A percentile compares a stretch with the other conserved stretches of the same genome.
These are phyloP conservation scores for Wickerhamomyces kurtzmanii DNA, from an alignment of 805 yeast genomes.

Conservation along the genomic window DNA sequence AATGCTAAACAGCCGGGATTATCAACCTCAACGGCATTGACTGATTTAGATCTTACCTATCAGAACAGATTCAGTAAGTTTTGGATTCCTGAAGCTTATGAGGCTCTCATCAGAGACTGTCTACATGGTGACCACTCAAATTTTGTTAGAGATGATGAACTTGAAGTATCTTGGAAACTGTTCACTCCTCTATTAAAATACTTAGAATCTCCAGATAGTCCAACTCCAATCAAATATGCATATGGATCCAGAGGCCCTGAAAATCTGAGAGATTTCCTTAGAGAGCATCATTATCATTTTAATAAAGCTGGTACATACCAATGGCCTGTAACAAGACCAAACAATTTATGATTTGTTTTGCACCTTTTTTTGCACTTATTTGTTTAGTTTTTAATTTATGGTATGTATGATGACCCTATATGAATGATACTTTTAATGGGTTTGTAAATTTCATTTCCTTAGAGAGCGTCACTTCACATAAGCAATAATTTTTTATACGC, in stretches of 20 bases:
- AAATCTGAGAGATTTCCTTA: constrained; percentile 49
- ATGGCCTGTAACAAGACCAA: constrained; percentile 84
- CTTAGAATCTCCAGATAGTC: constrained; percentile 65
- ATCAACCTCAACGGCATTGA: constrained; percentile 68
- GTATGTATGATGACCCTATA: no score
- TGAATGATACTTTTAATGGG: no score
- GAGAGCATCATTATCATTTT: constrained; percentile 64
- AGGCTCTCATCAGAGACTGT: constrained; percentile 87
- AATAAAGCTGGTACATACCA: constrained; percentile 58
- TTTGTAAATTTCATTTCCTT: no score
- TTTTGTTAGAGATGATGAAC: constrained; percentile 96
- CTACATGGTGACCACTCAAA: constrained; percentile 90
- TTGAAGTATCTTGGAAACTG: constrained; percentile 85
- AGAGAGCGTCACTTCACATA: no score
- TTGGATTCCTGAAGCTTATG: constrained; percentile 98
- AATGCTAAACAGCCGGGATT: constrained; percentile 93
- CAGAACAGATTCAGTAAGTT: constrained; percentile 71
- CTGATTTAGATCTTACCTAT: constrained; percentile 88
- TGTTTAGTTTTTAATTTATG: no score
- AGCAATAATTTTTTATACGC: no score
- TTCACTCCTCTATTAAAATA: constrained; percentile 85
- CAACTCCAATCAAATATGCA: constrained; percentile 58
- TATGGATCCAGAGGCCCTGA: constrained; percentile 92
- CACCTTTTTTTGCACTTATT: no score
- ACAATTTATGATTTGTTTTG: no score